Percentiles rank a stretch among this genome's conserved stretches.
Conservation (phyloP, 805 yeast genomes). For the Zygosaccharomyces kombuchaensis region DNA sequence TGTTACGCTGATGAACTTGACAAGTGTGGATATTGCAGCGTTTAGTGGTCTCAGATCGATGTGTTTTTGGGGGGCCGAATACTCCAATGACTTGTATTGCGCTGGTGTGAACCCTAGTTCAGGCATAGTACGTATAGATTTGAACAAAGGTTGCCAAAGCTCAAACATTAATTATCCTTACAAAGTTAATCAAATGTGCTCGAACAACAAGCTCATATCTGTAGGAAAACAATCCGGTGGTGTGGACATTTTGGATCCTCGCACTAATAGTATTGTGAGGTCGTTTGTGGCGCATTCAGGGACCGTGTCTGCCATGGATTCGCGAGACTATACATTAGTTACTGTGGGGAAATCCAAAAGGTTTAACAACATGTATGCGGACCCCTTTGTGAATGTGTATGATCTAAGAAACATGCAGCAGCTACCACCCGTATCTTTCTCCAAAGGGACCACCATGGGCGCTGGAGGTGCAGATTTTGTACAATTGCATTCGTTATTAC, state of each 20-base stretch:
- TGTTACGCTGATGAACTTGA: constrained; percentile 36
- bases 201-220: constrained; percentile 50
- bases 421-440: constrained; percentile 77
- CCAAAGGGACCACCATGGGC: constrained; percentile 40
- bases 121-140: constrained; percentile 42
- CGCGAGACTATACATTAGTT: constrained; percentile 60
- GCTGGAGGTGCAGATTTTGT: constrained; percentile 83
- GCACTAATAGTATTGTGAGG: constrained; percentile 43
- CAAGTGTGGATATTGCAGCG: constrained; percentile 31
- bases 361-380: constrained; percentile 54
- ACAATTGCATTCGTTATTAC: constrained; percentile 78
- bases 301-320: constrained; percentile 58
- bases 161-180: constrained; percentile 41
- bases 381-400: constrained; percentile 78
- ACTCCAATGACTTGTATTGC: constrained; percentile 43
- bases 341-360: constrained; percentile 79
- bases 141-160: constrained; percentile 37
- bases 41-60: constrained; percentile 38
- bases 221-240: constrained; percentile 58
- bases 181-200: constrained; percentile 45
- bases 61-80: constrained; percentile 38
- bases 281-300: constrained; percentile 59
- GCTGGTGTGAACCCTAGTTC: constrained; percentile 37
- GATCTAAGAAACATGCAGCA: constrained; percentile 72
- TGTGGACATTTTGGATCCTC: constrained; percentile 61